Percentiles rank a stretch among this genome's conserved stretches.
Evolutionary conservation across 1,139 yeast genomes (phyloP).

Genomic region (Magnusiomyces ingens): DNA sequence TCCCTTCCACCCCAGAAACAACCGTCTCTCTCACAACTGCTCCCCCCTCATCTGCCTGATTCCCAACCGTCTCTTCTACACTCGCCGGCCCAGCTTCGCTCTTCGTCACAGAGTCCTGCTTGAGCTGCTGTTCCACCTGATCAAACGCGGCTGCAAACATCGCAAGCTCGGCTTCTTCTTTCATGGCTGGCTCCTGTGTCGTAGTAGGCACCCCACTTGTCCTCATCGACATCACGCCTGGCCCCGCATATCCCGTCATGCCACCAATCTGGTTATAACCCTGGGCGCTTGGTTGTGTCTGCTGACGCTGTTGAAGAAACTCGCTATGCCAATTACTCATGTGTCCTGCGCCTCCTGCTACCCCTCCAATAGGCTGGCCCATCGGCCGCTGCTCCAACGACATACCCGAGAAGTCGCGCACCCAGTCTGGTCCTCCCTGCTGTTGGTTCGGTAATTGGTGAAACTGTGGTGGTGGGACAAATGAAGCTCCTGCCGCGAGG

Average conservation of each 20-base stretch:
- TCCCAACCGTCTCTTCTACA: background rate
- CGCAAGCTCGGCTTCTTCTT: constrained; percentile 5
- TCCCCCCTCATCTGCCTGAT: background rate
- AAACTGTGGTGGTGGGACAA: background rate
- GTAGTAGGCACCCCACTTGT: background rate
- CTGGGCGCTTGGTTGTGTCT: constrained; percentile 5
- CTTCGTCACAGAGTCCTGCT: background rate
- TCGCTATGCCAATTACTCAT: constrained; percentile 6
- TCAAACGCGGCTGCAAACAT: constrained; percentile 28
- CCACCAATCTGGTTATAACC: background rate
- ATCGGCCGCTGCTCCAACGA: constrained; percentile 6
- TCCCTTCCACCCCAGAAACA: constrained; percentile 4
- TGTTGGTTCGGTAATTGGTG: background rate
- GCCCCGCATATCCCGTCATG: background rate
- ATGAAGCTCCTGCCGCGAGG: too few species aligned
- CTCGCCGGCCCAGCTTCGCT: constrained; percentile 1
- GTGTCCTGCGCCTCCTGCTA: constrained; percentile 5
- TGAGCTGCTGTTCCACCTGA: constrained; percentile 21
- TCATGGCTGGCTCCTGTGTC: background rate
- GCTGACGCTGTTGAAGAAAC: constrained; percentile 8
- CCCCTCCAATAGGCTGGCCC: background rate
- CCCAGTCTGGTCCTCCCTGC: constrained; percentile 11
- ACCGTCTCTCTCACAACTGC: background rate
- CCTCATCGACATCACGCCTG: background rate
- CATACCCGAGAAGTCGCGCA: constrained; percentile 17